Conservation (phyloP, 768 basidiomycete species). For the Sporobolomyces phaffii region DNA sequence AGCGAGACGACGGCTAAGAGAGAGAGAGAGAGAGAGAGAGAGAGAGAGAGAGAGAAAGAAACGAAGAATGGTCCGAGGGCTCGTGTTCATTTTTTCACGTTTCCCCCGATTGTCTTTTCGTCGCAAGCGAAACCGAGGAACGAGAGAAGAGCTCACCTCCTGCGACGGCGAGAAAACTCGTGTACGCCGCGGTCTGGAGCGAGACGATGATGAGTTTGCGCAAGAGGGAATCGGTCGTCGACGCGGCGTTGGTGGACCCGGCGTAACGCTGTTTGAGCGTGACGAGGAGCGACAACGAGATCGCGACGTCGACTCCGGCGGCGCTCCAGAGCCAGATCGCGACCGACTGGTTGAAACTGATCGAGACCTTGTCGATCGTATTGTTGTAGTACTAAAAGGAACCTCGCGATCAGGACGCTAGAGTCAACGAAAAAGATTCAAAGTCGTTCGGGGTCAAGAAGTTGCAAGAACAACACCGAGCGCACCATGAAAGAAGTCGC, state of each 20-base stretch:
- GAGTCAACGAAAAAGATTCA: too few relatives aligned
- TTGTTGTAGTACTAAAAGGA: constrained; percentile 4
- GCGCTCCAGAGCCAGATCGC: constrained; percentile 8
- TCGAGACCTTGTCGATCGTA: not conserved
- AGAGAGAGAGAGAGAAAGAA: not conserved
- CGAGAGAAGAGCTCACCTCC: not conserved
- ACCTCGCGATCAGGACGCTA: too few relatives aligned
- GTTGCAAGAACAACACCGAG: too few relatives aligned
- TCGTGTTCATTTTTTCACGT: too few relatives aligned
- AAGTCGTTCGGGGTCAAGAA: too few relatives aligned
- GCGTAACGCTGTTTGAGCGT: not conserved
- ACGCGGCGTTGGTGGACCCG: constrained; percentile 8
- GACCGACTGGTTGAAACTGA: constrained; percentile 2
- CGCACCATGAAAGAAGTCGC: constrained; percentile 2
- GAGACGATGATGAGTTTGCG: not conserved
- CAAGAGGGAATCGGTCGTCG: constrained; percentile 7
- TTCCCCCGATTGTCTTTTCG: too few relatives aligned
- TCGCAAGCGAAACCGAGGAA: not conserved
- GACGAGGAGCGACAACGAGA: not conserved
- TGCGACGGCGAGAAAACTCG: not conserved
- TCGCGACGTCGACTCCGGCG: constrained; percentile 11
- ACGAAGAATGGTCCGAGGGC: too few relatives aligned
- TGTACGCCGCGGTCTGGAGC: constrained; percentile 17
- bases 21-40: not conserved
- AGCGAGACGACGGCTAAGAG: constrained; percentile 6